Conservation (phyloP, 108 stramenopile genomes). For the Nannochloropsis gaditana region DNA sequence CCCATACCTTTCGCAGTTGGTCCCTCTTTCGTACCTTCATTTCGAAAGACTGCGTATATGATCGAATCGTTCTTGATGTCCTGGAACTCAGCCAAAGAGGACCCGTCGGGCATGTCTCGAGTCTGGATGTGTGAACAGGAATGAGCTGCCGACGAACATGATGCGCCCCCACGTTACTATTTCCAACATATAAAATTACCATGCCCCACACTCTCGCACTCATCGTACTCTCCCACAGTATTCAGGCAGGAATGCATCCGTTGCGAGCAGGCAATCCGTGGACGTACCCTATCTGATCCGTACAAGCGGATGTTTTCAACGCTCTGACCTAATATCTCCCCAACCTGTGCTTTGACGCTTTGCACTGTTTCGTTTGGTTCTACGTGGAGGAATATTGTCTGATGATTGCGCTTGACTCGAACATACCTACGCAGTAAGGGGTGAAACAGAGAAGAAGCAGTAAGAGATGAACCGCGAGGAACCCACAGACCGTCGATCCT, state of each 20-base stretch:
- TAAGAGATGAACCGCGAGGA: background rate
- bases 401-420: background rate
- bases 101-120: background rate
- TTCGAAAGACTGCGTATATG: constrained; percentile 4
- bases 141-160: too few relatives aligned
- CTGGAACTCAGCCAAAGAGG: background rate
- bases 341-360: background rate
- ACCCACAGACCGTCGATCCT: background rate
- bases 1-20: too few relatives aligned
- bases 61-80: constrained; percentile 1
- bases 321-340: background rate
- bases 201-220: too few relatives aligned
- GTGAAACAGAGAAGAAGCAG: background rate
- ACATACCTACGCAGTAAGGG: background rate
- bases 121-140: background rate
- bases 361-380: background rate
- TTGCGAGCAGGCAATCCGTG: background rate
- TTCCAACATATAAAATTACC: too few relatives aligned
- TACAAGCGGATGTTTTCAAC: background rate
- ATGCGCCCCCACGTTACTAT: too few relatives aligned
- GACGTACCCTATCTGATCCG: constrained; percentile 14
- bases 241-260: too few relatives aligned
- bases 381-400: background rate
- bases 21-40: background rate
- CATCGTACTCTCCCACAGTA: too few relatives aligned